These are phyloP conservation scores for Heliosperma pusillum DNA, from an alignment of 148 eudicot species.

Conservation along the genomic window DNA sequence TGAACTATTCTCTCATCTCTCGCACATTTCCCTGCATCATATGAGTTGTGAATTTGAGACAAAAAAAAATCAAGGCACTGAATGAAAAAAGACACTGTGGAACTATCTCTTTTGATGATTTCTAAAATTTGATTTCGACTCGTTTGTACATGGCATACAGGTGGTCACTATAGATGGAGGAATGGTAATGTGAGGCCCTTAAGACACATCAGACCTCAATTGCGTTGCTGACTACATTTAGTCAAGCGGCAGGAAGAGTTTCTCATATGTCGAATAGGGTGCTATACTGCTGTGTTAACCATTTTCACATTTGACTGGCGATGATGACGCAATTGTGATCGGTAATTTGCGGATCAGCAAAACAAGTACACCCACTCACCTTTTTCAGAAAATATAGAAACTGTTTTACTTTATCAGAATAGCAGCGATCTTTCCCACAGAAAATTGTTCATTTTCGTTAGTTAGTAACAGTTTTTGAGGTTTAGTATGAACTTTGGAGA, in stretches of 20 bases:
- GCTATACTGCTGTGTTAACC: background rate
- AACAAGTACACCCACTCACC: background rate
- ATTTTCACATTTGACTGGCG: background rate
- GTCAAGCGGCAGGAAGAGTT: background rate
- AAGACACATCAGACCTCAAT: background rate
- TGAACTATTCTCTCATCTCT: background rate
- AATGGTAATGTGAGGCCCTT: constrained; percentile 63
- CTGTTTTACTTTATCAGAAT: background rate
- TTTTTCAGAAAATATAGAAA: background rate
- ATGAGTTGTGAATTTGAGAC: background rate
- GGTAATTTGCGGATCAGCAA: background rate
- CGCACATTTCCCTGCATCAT: background rate
- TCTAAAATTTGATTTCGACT: background rate
- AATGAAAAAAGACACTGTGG: background rate
- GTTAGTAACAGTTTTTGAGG: background rate
- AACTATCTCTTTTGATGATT: background rate
- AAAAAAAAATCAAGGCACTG: background rate
- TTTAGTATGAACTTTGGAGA: background rate
- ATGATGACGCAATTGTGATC: background rate
- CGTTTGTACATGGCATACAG: constrained; percentile 31
- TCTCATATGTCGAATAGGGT: background rate
- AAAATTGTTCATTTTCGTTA: constrained; percentile 1
- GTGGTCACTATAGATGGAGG: constrained; percentile 82
- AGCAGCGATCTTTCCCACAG: constrained; percentile 4
- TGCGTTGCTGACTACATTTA: background rate